Conservation (phyloP, 306 rosid species). For the Vigna angularis region DNA sequence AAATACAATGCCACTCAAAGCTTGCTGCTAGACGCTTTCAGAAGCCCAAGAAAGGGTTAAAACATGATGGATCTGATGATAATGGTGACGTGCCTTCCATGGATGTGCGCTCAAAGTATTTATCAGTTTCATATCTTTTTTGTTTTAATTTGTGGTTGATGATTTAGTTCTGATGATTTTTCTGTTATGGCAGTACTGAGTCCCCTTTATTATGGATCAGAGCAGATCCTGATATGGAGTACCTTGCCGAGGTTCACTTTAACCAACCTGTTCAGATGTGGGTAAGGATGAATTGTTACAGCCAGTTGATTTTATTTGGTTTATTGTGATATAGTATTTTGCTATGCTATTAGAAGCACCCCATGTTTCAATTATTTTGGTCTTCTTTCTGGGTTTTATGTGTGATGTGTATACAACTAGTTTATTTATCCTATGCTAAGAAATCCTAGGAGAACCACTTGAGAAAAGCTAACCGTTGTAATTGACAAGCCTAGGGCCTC, state of each 20-base stretch:
- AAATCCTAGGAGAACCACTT: not conserved
- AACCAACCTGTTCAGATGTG: slow-evolving; percentile 99
- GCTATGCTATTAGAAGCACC: slow-evolving; percentile 17
- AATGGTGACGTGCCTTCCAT: slow-evolving; percentile 80
- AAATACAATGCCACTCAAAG: slow-evolving; percentile 93
- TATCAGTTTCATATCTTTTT: slow-evolving; percentile 18
- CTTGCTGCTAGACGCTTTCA: slow-evolving; percentile 94
- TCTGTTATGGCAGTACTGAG: slow-evolving; percentile 66
- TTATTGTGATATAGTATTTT: slow-evolving; percentile 20
- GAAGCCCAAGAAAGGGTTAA: slow-evolving; percentile 84
- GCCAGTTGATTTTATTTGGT: slow-evolving; percentile 28
- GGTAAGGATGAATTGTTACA: slow-evolving; percentile 69
- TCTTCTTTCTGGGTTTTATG: slow-evolving; percentile 17
- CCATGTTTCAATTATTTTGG: not conserved
- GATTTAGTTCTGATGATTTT: slow-evolving; percentile 32
- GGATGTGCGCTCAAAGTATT: slow-evolving; percentile 85
- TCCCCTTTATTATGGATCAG: slow-evolving; percentile 95
- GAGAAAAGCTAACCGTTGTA: not conserved
- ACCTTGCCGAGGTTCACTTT: slow-evolving; percentile 91
- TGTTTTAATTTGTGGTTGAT: not conserved
- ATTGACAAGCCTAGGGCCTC: not conserved
- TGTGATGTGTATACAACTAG: not conserved
- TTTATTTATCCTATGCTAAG: not conserved
- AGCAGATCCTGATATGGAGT: slow-evolving; percentile 99
- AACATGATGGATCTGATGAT: slow-evolving; percentile 93